These are phyloP conservation scores for Exidia glandulosa DNA, from an alignment of 768 basidiomycete genomes.

Conservation along the genomic window DNA sequence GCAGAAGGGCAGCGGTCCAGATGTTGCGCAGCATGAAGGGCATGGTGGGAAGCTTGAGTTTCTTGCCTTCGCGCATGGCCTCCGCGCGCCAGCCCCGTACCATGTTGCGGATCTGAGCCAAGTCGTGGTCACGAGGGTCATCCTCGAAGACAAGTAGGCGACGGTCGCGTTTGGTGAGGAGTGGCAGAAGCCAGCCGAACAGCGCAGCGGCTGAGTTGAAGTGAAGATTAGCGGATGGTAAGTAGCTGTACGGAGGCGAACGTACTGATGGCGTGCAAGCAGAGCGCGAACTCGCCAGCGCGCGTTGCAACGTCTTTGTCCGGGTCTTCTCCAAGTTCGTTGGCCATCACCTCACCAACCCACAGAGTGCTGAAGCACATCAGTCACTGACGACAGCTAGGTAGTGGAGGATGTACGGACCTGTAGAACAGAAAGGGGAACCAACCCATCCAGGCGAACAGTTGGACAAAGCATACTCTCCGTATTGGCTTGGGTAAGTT, in stretches of 20 bases:
- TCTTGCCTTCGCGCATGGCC: conserved; percentile 62
- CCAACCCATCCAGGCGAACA: conserved; percentile 98
- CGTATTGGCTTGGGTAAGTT: conserved; percentile 76
- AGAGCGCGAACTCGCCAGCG: conserved; percentile 74
- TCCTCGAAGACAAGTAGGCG: conserved; percentile 59
- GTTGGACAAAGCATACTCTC: conserved; percentile 84
- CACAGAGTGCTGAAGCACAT: conserved; percentile 63
- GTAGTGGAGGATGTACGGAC: conserved; percentile 29
- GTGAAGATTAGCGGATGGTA: conserved; percentile 6
- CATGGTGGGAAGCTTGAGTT: conserved; percentile 72
- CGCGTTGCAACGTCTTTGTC: conserved; percentile 76
- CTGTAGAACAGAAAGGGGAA: conserved; percentile 94
- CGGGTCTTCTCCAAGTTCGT: conserved; percentile 61
- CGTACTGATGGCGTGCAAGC: conserved; percentile 81
- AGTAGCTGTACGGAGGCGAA: neutral
- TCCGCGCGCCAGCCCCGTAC: conserved; percentile 80
- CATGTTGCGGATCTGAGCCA: conserved; percentile 53
- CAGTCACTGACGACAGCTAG: neutral
- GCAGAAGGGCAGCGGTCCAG: conserved; percentile 77
- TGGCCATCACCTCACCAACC: conserved; percentile 88
- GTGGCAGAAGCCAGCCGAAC: conserved; percentile 72
- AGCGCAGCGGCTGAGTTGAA: conserved; percentile 59
- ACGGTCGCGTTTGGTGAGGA: conserved; percentile 70
- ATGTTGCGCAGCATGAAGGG: conserved; percentile 88
- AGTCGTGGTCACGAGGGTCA: conserved; percentile 57